Conservation (phyloP, 1,139 yeast genomes). For the Debaryomyces singareniensis region DNA sequence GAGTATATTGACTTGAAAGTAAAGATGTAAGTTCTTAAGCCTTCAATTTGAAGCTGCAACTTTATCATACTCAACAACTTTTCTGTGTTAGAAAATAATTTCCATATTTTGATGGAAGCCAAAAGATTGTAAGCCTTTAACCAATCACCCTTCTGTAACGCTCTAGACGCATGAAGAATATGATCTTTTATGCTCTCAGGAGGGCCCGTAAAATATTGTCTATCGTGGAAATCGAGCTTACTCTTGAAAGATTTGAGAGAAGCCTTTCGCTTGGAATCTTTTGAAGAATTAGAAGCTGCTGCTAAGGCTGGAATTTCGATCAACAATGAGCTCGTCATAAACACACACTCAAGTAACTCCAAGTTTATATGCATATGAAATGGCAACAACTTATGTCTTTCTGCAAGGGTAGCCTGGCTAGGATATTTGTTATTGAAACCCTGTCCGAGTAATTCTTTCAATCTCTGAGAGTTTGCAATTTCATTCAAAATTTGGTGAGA, state of each 20-base stretch:
- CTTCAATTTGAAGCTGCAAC: conserved; percentile 79
- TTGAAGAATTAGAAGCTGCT: conserved; percentile 36
- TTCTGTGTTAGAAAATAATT: conserved; percentile 65
- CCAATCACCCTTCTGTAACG: conserved; percentile 92
- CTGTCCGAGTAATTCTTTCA: conserved; percentile 92
- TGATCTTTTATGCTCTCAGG: conserved; percentile 96
- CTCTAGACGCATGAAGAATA: conserved; percentile 88
- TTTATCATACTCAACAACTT: conserved; percentile 64
- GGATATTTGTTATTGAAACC: conserved; percentile 70
- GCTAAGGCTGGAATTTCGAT: conserved; percentile 86
- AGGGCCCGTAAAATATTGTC: conserved; percentile 95
- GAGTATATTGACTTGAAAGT: conserved; percentile 74
- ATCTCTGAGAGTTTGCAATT: conserved; percentile 78
- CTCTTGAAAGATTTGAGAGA: conserved; percentile 83
- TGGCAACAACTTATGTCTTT: conserved; percentile 83
- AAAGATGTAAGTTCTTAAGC: conserved; percentile 84
- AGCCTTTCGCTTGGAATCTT: conserved; percentile 56
- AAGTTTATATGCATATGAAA: conserved; percentile 98
- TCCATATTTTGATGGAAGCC: conserved; percentile 82
- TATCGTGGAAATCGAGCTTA: conserved; percentile 86
- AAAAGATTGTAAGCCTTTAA: conserved; percentile 65
- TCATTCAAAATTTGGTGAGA: conserved; percentile 86
- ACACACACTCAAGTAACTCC: conserved; percentile 91
- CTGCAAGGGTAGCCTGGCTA: conserved; percentile 50
- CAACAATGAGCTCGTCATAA: conserved; percentile 83